Evolutionary conservation across 305 asterid genomes (phyloP).

Genomic region (Striga hermonthica): DNA sequence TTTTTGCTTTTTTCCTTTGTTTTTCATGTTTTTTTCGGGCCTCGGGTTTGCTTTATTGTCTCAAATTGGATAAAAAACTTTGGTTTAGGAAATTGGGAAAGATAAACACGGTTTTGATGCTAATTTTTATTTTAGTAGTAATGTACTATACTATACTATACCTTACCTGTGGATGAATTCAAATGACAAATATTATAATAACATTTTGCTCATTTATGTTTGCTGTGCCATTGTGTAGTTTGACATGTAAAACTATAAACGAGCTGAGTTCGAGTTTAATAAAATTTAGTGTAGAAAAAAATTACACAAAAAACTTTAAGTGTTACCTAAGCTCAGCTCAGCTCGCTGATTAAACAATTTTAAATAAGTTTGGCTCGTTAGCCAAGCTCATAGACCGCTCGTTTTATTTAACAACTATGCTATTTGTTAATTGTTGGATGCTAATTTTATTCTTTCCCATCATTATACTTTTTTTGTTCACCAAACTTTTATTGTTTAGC

Average conservation of each 20-base stretch:
- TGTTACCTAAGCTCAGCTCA: too few species aligned
- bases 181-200: background rate
- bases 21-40: slow-evolving; percentile 39
- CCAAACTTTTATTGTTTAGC: too few species aligned
- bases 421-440: background rate
- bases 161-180: slow-evolving; percentile 21
- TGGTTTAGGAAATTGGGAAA: slow-evolving; percentile 41
- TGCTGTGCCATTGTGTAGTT: too few species aligned
- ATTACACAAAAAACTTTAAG: too few species aligned
- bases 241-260: too few species aligned
- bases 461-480: too few species aligned
- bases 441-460: too few species aligned
- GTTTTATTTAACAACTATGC: too few species aligned
- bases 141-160: background rate
- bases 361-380: background rate
- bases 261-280: too few species aligned
- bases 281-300: too few species aligned
- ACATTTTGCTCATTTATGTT: background rate
- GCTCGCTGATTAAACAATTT: background rate
- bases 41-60: slow-evolving; percentile 49
- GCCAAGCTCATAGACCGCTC: background rate
- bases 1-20: background rate
- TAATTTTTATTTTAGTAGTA: background rate
- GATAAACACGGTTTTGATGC: slow-evolving; percentile 25
- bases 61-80: slow-evolving; percentile 39